These are phyloP conservation scores for Flaveria robusta DNA, from an alignment of 129 eudicot genomes.

Conservation along the genomic window DNA sequence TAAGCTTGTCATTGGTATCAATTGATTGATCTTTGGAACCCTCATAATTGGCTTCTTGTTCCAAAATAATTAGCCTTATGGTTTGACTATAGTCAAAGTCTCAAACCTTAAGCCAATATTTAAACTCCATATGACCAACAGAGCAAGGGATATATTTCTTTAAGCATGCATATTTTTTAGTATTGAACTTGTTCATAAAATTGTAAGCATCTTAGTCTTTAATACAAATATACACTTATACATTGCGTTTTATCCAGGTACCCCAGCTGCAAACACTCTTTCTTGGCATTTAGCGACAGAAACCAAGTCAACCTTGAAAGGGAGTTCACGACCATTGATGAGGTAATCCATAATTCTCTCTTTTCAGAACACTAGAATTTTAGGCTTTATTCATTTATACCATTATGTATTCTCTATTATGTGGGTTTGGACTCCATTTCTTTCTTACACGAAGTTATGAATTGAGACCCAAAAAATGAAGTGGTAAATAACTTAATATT, in stretches of 20 bases:
- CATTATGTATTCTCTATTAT: conserved; percentile 15
- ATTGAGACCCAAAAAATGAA: conserved; percentile 10
- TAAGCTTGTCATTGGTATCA: conserved; percentile 15
- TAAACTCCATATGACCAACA: not conserved
- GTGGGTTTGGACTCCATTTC: conserved; percentile 10
- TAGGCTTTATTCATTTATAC: conserved; percentile 7
- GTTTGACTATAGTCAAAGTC: not conserved
- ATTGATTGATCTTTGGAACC: conserved; percentile 21
- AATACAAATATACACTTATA: conserved; percentile 11
- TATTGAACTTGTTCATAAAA: not conserved
- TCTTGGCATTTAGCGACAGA: conserved; percentile 99
- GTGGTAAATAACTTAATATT: not conserved
- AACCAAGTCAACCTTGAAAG: conserved; percentile 75
- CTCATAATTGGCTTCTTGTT: conserved; percentile 12
- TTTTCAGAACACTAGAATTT: not conserved
- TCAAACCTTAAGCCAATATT: conserved; percentile 10
- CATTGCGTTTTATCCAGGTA: conserved; percentile 41
- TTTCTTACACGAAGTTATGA: conserved; percentile 12
- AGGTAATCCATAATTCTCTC: conserved; percentile 25
- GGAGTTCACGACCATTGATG: conserved; percentile 46
- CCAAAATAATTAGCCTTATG: conserved; percentile 5
- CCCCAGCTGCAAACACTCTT: conserved; percentile 76
- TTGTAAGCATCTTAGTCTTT: not conserved
- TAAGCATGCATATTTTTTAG: not conserved
- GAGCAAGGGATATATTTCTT: not conserved